A percentile compares a stretch with the other conserved stretches of the same genome.
Evolutionary conservation across 2,329 filamentous ascomycete genomes (phyloP).

Genomic region (Apiospora phragmitis): DNA sequence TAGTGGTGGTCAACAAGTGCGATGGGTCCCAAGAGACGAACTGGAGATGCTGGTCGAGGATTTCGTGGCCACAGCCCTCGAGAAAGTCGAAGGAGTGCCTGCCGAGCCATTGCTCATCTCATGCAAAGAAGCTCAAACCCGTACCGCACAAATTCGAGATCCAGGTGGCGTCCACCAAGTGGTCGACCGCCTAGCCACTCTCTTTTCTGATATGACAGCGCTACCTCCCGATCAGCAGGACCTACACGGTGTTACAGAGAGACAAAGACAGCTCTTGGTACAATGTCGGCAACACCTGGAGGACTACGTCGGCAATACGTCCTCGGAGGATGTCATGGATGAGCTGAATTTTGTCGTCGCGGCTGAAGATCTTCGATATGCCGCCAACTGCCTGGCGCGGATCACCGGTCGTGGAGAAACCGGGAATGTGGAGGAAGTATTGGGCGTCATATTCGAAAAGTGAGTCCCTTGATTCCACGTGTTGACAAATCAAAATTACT

Average conservation of each 20-base stretch:
- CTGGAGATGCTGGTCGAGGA: constrained; percentile 39
- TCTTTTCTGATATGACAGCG: constrained; percentile 71
- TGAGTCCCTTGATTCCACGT: constrained; percentile 47
- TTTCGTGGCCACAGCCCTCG: constrained; percentile 41
- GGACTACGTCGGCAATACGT: constrained; percentile 67
- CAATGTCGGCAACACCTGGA: constrained; percentile 72
- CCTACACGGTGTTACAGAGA: constrained; percentile 85
- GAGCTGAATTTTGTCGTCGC: constrained; percentile 50
- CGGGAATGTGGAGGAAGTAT: constrained; percentile 90
- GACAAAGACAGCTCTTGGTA: constrained; percentile 79
- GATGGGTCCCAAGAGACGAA: constrained; percentile 45
- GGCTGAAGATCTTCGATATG: constrained; percentile 82
- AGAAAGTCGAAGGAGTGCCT: constrained; percentile 41
- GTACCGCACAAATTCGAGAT: constrained; percentile 17
- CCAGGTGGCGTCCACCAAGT: constrained; percentile 67
- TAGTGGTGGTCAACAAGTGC: constrained; percentile 65
- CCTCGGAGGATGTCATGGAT: constrained; percentile 23
- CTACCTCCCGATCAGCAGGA: constrained; percentile 75
- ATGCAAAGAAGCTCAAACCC: constrained; percentile 61
- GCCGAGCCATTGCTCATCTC: constrained; percentile 63
- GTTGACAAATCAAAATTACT: neutral
- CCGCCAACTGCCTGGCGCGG: constrained; percentile 75
- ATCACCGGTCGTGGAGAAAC: constrained; percentile 85
- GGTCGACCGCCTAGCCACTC: constrained; percentile 63
- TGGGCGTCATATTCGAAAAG: constrained; percentile 98